Percentiles rank a stretch among this genome's conserved stretches.
Conservation (phyloP, 352 stramenopile species). For the Phytophthora fragariae region DNA sequence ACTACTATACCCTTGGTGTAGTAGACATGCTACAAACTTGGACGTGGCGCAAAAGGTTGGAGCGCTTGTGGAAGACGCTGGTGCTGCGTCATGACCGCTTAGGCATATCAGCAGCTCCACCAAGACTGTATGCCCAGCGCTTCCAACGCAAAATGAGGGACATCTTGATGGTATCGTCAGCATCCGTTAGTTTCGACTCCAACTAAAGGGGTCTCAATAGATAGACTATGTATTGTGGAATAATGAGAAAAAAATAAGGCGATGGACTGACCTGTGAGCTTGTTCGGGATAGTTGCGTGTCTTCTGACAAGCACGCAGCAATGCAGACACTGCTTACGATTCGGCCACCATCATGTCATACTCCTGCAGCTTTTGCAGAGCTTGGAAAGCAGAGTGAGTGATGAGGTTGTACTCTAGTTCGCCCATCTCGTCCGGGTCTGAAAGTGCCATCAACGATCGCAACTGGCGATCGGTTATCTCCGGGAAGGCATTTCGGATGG, state of each 20-base stretch:
- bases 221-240: conserved; percentile 42
- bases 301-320: not conserved
- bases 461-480: conserved; percentile 72
- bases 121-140: conserved; percentile 73
- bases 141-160: conserved; percentile 88
- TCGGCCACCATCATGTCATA: conserved; percentile 86
- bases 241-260: conserved; percentile 16
- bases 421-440: conserved; percentile 70
- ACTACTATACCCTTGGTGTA: conserved; percentile 90
- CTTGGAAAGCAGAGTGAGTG: conserved; percentile 74
- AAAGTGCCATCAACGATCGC: conserved; percentile 69
- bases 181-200: conserved; percentile 56
- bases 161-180: conserved; percentile 83
- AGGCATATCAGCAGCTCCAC: conserved; percentile 84
- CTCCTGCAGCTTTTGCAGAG: conserved; percentile 83
- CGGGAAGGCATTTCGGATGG: conserved; percentile 68
- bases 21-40: conserved; percentile 93
- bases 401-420: conserved; percentile 80
- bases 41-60: conserved; percentile 84
- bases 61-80: conserved; percentile 88
- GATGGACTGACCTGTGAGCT: conserved; percentile 5
- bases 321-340: conserved; percentile 37
- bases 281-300: not conserved
- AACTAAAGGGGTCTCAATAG: conserved; percentile 30
- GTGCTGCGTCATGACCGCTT: conserved; percentile 71